Evolutionary conservation across 2,329 filamentous ascomycete species (phyloP).

Genomic region (Colletotrichum tamarilloi): DNA sequence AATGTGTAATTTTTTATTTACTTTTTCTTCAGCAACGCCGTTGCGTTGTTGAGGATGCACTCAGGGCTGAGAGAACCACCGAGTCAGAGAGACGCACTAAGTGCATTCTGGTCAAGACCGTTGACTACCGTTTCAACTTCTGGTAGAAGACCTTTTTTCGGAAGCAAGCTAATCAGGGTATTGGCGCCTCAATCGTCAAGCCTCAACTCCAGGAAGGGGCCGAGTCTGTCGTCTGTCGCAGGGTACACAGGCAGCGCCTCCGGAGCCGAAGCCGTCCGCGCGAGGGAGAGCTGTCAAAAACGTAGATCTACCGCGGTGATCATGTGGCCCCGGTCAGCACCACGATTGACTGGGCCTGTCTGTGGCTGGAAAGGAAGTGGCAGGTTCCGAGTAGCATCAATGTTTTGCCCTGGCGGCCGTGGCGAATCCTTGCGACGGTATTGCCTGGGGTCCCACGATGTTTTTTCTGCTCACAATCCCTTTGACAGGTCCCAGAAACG

Average conservation of each 20-base stretch:
- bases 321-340: slow-evolving; percentile 27
- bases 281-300: slow-evolving; percentile 35
- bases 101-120: slow-evolving; percentile 5
- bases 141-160: slow-evolving; percentile 30
- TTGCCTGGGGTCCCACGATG: slow-evolving; percentile 21
- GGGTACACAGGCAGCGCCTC: slow-evolving; percentile 20
- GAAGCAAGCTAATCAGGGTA: slow-evolving; percentile 13
- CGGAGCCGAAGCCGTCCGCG: slow-evolving; percentile 32
- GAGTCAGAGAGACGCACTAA: slow-evolving; percentile 25
- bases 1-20: not conserved
- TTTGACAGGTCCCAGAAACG: slow-evolving; percentile 36
- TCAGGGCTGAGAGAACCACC: slow-evolving; percentile 7
- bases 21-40: slow-evolving; percentile 2
- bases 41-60: slow-evolving; percentile 1
- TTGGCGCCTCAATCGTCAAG: slow-evolving; percentile 17
- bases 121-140: slow-evolving; percentile 33
- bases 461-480: slow-evolving; percentile 16
- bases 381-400: slow-evolving; percentile 36
- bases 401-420: slow-evolving; percentile 35
- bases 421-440: slow-evolving; percentile 24
- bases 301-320: slow-evolving; percentile 35
- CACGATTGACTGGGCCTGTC: slow-evolving; percentile 28
- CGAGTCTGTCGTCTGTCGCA: slow-evolving; percentile 19
- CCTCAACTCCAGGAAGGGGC: slow-evolving; percentile 31
- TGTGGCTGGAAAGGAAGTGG: slow-evolving; percentile 34